Evolutionary conservation across 148 eudicot genomes (phyloP), one percentile per base, ranked within the genome.

Genomic region (Rhododendron ferrugineum): DNA sequence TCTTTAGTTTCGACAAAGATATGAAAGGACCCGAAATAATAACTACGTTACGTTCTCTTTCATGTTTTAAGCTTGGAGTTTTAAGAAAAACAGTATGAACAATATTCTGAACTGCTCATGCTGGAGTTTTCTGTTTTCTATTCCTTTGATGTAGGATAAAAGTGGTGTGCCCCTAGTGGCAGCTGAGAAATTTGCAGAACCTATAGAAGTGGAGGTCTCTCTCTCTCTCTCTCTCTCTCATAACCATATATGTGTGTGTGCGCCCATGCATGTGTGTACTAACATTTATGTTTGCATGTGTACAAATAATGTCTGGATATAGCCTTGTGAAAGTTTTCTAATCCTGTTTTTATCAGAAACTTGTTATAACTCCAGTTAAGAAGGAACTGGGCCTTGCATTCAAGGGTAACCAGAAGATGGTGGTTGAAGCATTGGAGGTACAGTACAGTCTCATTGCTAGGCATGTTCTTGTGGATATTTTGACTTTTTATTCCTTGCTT

Each of bases 401-500:
- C 89, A 96, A 95, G 93, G 98, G 99, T 80, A 87, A 87, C 89
- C 98, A 95, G 84, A 96, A 91, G 92, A 95, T 85, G 91, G 91
- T 96, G 73, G 91, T 90, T 91, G 96, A 96, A 94, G 97, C 99
- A 20, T 87, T 96, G 84, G 95, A 95, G 99, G 99, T 96, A 93
- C 54, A 20, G 34, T 68, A 52, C 11, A 23, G 10, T 3, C 5
- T 18, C 23, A 16, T 83, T 70, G 6, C n/a, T 66, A 30, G 56
- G 36, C 79, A 87, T n/a, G 82, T 62, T 18, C 40, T 82, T n/a
- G 15, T 64, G 26, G 70, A 73, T 22, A 73, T 47, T 49, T 76
- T 20, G 28, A 47, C 62, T 13, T 11, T 49, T 9, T 23, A 68
- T 70, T 46, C 11, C 18, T 68, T 72, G 79, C 72, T 37, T 52